These are phyloP conservation scores for Glonium stellatum DNA, from an alignment of 495 filamentous ascomycete species.

Conservation along the genomic window DNA sequence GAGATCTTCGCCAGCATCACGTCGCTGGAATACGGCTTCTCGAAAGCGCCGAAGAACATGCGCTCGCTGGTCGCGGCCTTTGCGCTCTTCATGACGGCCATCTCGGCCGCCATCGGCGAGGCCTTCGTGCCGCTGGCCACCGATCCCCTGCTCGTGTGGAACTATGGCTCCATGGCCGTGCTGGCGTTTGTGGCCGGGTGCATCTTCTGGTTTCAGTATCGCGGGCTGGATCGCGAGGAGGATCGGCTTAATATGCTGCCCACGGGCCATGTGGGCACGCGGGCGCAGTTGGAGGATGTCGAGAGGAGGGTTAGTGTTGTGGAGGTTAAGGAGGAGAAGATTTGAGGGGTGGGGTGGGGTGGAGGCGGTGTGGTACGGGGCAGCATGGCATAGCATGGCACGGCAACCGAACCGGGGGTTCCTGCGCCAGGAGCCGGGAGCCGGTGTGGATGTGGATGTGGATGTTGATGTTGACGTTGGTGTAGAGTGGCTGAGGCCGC, in stretches of 20 bases:
- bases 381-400: too few relatives aligned
- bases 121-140: conserved; percentile 57
- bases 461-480: too few relatives aligned
- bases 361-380: too few relatives aligned
- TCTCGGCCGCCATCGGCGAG: conserved; percentile 61
- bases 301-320: conserved; percentile 1
- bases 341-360: neutral
- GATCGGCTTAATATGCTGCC: conserved; percentile 32
- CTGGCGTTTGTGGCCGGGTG: conserved; percentile 20
- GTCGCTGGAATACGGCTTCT: conserved; percentile 57
- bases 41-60: conserved; percentile 71
- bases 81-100: conserved; percentile 61
- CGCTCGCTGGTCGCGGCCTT: conserved; percentile 63
- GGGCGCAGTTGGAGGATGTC: neutral
- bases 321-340: neutral
- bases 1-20: conserved; percentile 59
- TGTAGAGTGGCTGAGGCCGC: too few relatives aligned
- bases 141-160: conserved; percentile 57
- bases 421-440: too few relatives aligned
- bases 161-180: conserved; percentile 29
- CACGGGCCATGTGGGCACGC: neutral
- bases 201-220: conserved; percentile 28
- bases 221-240: conserved; percentile 25
- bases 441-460: too few relatives aligned
- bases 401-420: too few relatives aligned